Percentiles rank a stretch among this genome's conserved stretches.
Conservation (phyloP, 2,329 filamentous ascomycete species). For the Thielaviopsis populi region DNA sequence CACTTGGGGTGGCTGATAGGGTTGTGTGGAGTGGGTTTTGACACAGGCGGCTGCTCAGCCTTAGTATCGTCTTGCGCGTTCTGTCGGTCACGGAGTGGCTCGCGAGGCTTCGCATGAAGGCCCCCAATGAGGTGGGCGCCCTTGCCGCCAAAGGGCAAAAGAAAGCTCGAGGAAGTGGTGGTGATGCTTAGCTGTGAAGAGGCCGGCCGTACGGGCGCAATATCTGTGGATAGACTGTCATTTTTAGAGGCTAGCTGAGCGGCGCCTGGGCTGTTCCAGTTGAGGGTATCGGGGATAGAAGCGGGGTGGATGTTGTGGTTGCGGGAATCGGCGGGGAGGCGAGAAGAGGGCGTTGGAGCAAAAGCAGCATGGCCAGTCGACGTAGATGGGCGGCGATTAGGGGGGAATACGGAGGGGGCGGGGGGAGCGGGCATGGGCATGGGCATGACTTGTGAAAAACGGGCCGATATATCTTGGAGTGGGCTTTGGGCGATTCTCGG, state of each 20-base stretch:
- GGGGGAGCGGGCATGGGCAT: too few relatives aligned
- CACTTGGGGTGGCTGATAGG: conserved; percentile 6
- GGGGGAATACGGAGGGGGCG: neutral
- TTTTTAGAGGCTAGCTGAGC: neutral
- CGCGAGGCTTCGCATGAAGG: conserved; percentile 23
- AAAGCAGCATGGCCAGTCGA: neutral
- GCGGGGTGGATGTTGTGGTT: conserved; percentile 24
- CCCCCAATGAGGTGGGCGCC: conserved; percentile 39
- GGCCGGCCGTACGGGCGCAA: conserved; percentile 36
- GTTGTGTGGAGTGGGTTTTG: neutral
- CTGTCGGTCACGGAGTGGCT: conserved; percentile 23
- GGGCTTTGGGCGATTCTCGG: conserved; percentile 20
- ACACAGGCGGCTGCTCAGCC: neutral
- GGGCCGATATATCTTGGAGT: conserved; percentile 32
- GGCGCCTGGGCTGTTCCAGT: conserved; percentile 34
- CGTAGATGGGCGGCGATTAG: neutral
- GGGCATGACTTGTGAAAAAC: conserved; percentile 23
- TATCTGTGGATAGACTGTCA: conserved; percentile 18
- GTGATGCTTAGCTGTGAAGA: conserved; percentile 41
- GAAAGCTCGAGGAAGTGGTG: conserved; percentile 34
- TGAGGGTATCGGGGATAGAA: conserved; percentile 41
- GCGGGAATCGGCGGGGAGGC: conserved; percentile 12
- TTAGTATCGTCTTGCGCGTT: neutral
- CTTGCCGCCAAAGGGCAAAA: conserved; percentile 40
- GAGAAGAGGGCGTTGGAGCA: neutral